phyloP scores from a whole-genome alignment of 371 early-diverging fungal species.

The Mucor indicus region DNA sequence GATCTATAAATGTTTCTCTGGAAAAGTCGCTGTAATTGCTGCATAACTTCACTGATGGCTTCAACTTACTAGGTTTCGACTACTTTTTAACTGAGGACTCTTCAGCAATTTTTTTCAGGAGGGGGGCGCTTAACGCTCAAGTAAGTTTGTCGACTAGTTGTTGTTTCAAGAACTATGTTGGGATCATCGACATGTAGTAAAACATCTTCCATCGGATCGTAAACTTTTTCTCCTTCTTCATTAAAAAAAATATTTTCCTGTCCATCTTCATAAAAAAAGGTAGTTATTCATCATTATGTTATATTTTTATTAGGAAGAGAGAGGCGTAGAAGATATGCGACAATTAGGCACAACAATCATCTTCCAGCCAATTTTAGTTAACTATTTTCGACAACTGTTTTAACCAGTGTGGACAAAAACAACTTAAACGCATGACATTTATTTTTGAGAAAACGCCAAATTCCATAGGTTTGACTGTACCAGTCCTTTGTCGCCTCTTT shows the following conservation, averaged over 20 bases:
- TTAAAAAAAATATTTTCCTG: no score
- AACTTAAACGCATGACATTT: not conserved
- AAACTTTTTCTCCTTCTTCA: no score
- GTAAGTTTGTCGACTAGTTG: no score
- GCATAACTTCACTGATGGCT: conserved; percentile 14
- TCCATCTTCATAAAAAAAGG: not conserved
- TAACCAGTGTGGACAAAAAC: not conserved
- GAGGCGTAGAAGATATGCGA: conserved; percentile 1
- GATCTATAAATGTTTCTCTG: conserved; percentile 11
- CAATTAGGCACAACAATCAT: conserved; percentile 1
- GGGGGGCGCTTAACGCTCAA: no score
- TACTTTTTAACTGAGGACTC: not conserved
- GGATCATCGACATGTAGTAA: no score
- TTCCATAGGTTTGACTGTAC: no score
- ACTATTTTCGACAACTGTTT: conserved; percentile 1
- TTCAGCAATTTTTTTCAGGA: no score
- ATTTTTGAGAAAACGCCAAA: no score
- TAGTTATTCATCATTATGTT: conserved; percentile 4
- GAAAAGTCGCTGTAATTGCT: conserved; percentile 9
- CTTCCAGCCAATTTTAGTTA: conserved; percentile 2
- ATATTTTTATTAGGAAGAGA: conserved; percentile 8
- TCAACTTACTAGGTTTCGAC: not conserved
- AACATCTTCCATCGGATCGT: no score
- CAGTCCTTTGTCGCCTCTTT: no score
- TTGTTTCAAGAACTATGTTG: no score